These are phyloP conservation scores for Hygrophila difformis DNA, from an alignment of 257 asterid species.

Conservation along the genomic window DNA sequence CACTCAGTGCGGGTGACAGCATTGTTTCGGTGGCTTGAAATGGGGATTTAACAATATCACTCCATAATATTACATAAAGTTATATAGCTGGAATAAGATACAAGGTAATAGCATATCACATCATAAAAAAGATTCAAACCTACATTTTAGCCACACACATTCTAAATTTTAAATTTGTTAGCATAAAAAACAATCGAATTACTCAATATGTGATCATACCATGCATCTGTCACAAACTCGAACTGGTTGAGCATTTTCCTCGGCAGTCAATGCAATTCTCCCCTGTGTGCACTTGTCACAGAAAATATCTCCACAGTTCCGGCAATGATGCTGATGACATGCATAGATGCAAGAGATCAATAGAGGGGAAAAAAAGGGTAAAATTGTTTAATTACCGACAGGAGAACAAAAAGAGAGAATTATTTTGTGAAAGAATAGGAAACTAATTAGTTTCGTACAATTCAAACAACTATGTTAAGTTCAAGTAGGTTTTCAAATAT, in stretches of 20 bases:
- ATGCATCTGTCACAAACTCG: conserved; percentile 89
- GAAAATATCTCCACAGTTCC: conserved; percentile 89
- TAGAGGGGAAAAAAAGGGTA: conserved; percentile 7
- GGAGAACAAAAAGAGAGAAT: no score
- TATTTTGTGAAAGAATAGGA: no score
- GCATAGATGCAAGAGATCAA: conserved; percentile 14
- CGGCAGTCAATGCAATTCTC: conserved; percentile 71
- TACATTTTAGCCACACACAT: not conserved
- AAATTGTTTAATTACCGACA: no score
- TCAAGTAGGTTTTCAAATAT: not conserved
- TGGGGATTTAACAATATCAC: no score
- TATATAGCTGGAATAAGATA: no score
- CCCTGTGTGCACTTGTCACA: conserved; percentile 98
- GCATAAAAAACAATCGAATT: not conserved
- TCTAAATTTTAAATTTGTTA: not conserved
- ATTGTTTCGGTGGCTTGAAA: no score
- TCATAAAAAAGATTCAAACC: conserved; percentile 6
- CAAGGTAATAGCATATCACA: not conserved
- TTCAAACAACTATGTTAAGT: not conserved
- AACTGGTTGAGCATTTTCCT: conserved; percentile 81
- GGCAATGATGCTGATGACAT: conserved; percentile 70
- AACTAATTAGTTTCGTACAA: no score
- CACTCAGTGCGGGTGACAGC: no score
- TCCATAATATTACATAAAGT: no score
- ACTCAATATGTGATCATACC: conserved; percentile 35